Percentiles rank a stretch among this genome's conserved stretches.
These are phyloP conservation scores for Pyrenochaeta sp. DNA, from an alignment of 2,329 filamentous ascomycete species.

Conservation along the genomic window DNA sequence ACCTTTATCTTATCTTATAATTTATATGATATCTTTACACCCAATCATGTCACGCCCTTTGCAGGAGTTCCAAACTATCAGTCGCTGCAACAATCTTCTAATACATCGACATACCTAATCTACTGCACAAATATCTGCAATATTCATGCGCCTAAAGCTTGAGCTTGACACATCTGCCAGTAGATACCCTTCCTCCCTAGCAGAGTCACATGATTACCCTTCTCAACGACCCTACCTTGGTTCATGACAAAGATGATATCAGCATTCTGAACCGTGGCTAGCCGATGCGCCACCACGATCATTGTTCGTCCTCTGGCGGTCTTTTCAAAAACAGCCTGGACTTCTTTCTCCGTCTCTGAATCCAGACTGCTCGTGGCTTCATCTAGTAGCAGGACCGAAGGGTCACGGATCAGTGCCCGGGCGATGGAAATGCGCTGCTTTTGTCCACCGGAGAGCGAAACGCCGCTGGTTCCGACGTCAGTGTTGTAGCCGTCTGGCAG, in stretches of 20 bases:
- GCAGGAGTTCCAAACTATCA: neutral
- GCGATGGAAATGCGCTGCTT: conserved; percentile 79
- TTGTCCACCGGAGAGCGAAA: conserved; percentile 75
- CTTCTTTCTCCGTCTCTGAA: conserved; percentile 69
- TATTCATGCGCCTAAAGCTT: conserved; percentile 5
- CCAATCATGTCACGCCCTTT: too few relatives aligned
- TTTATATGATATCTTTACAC: too few relatives aligned
- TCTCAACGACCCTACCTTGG: conserved; percentile 48
- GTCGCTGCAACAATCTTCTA: neutral
- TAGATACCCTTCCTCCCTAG: conserved; percentile 19
- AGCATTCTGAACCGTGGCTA: conserved; percentile 49
- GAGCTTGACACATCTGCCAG: conserved; percentile 26
- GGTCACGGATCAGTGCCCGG: conserved; percentile 69
- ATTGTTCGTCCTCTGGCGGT: conserved; percentile 53
- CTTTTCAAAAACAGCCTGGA: conserved; percentile 72
- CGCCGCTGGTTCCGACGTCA: conserved; percentile 53
- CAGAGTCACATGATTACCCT: conserved; percentile 34
- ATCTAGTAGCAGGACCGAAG: conserved; percentile 64
- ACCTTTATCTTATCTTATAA: too few relatives aligned
- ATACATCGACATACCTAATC: neutral
- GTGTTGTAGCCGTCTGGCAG: conserved; percentile 40
- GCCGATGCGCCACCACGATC: conserved; percentile 52
- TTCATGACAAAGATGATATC: conserved; percentile 52
- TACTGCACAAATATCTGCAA: neutral
- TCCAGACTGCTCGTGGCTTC: conserved; percentile 69